Evolutionary conservation across 1,284 basidiomycete species (phyloP), one percentile per base, ranked within the genome.

Genomic region (Sanghuangporus sanghuang): DNA sequence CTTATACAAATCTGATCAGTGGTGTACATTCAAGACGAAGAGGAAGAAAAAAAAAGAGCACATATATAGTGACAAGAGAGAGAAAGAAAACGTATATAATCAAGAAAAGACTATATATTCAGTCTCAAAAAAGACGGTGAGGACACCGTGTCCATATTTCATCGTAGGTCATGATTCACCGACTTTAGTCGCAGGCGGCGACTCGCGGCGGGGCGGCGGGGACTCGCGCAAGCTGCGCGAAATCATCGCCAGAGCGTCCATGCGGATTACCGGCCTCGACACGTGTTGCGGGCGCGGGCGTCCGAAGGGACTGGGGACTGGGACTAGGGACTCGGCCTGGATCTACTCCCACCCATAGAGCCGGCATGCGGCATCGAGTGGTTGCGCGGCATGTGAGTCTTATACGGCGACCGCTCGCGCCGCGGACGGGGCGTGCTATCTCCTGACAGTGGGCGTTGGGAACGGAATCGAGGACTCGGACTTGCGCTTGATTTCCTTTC

Each of bases 251-350:
- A 68, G 56, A n/a, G 66, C 67, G 36, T 66, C 66, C 55, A 59
- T 53, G 9, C 65, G 61, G 23, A 68, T 67, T 27, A 67, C 42
- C 2, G 67, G 67, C n/a, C 67, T 64, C 14, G 66, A 57, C n/a
- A 59, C 38, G 60, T 67, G 57, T 21, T 57, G 55, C 8, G 60
- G 58, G n/a, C 63, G 38, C 5, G 63, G 40, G 6, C 59, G 53
- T 27, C 53, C 49, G 7, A 54, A 62, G 32, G 54, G 56, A 11
- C 60, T n/a, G 27, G 32, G 54, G 56, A 11, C 60, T n/a, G 27
- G n/a, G 58, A 40, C 38, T 14, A n/a, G 14, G 11, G 27, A 14
- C 32, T 32, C 27, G 27, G 4, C 27, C 27, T 32, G 27, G 27
- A 32, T 32, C 27, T 3, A 18, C 44, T n/a, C n/a, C 57, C 57